phyloP scores from a whole-genome alignment of 257 asterid genomes.

The Solanum piurae region DNA sequence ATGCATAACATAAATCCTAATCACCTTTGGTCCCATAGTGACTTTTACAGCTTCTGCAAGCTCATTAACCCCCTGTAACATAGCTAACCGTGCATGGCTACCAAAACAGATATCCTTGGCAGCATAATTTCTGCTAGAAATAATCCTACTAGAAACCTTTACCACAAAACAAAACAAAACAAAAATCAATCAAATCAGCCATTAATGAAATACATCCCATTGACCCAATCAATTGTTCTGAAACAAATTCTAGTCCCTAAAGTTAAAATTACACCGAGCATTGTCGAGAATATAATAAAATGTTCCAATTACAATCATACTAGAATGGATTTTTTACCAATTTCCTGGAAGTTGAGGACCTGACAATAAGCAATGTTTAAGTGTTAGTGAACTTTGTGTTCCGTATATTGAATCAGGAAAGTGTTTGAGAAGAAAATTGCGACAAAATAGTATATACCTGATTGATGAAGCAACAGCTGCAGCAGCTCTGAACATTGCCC shows the following conservation, averaged over 20 bases:
- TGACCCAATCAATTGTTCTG: background rate
- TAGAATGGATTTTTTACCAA: conserved; percentile 22
- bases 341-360: conserved; percentile 55
- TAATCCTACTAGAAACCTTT: conserved; percentile 40
- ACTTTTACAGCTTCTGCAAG: conserved; percentile 93
- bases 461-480: conserved; percentile 50
- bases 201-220: background rate
- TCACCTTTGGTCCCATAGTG: conserved; percentile 96
- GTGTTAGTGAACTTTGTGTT: background rate
- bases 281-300: background rate
- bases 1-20: background rate
- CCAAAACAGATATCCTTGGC: conserved; percentile 83
- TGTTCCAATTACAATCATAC: background rate
- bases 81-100: conserved; percentile 59
- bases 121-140: conserved; percentile 59
- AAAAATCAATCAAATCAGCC: background rate
- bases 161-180: background rate
- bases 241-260: background rate
- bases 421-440: background rate
- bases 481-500: conserved; percentile 52
- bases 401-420: background rate
- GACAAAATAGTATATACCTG: conserved; percentile 28
- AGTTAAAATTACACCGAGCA: background rate
- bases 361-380: conserved; percentile 13
- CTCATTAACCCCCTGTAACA: conserved; percentile 83